phyloP scores from a whole-genome alignment of 2,329 filamentous ascomycete species.

The Fusarium sp. region DNA sequence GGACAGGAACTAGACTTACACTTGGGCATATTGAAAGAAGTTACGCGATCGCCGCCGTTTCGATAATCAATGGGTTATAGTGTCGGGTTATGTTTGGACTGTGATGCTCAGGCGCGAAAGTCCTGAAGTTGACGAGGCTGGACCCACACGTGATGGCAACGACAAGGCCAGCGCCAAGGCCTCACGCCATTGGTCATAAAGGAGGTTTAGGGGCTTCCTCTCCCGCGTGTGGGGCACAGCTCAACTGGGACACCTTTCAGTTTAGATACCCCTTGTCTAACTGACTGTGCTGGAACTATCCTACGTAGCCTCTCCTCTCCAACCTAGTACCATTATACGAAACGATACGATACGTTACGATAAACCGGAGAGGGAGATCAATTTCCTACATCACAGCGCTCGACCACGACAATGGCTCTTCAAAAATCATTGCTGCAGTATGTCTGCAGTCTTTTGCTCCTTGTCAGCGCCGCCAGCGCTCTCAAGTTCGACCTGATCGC shows the following conservation, averaged over 20 bases:
- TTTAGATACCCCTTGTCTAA: constrained; percentile 44
- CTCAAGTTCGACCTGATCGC: constrained; percentile 95
- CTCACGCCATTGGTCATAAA: constrained; percentile 30
- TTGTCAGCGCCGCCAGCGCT: constrained; percentile 70
- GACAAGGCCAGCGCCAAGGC: constrained; percentile 45
- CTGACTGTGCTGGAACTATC: constrained; percentile 35
- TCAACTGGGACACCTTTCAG: constrained; percentile 53
- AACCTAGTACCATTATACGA: constrained; percentile 15
- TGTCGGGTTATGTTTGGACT: constrained; percentile 16
- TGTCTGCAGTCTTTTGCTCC: constrained; percentile 69
- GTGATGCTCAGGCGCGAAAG: constrained; percentile 37
- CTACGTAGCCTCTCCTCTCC: constrained; percentile 44
- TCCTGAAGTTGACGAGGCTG: constrained; percentile 49
- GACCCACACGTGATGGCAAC: constrained; percentile 49
- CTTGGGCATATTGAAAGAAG: constrained; percentile 80
- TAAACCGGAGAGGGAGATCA: constrained; percentile 25
- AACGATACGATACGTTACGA: constrained; percentile 21
- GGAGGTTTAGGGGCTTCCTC: constrained; percentile 16
- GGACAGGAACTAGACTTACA: constrained; percentile 70
- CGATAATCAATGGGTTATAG: constrained; percentile 25
- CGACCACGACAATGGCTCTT: constrained; percentile 60
- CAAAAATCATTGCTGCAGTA: constrained; percentile 68
- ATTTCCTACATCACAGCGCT: constrained; percentile 7
- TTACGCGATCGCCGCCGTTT: constrained; percentile 31
- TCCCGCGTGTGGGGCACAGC: constrained; percentile 42